Evolutionary conservation across 2,329 filamentous ascomycete species (phyloP), one percentile per base, ranked within the genome.

Genomic region (Zasmidium citrigriseum): DNA sequence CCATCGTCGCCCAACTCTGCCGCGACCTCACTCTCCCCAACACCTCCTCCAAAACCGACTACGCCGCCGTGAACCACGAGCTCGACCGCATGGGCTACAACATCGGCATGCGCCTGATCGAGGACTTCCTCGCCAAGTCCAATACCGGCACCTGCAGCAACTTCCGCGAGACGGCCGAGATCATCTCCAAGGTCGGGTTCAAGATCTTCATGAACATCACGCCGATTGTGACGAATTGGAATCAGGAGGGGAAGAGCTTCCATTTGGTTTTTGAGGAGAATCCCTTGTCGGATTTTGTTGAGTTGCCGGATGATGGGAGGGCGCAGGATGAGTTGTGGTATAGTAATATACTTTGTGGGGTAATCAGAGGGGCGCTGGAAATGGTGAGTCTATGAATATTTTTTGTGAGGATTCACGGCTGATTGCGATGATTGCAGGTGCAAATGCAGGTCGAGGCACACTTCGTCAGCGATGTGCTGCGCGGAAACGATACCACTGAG

Each of bases 81-180:
- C 84, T 99, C 46, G 95, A 99, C 73, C 96, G 93, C 78, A 99
- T 99, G 95, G 95, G 95, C 55, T 97, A 98, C 79, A 98, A 98
- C 71, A 99, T 99, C 64, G 95, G 95, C 24, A 82, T 98, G 71
- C 90, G 95, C 38, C 79, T 99, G 65, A 97, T 99, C 67, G 95
- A 99, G 70, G 95, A 99, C 77, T 99, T 97, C 71, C 86, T 99
- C 18, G 95, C 95, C 69, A 98, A 97, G 76, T 95, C 92, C 4
- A 93, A 91, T 68, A 91, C 90, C 1, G 90, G 91, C 67, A 85
- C 92, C 64, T 99, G 95, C 76, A 83, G 86, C 67, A 98, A 95
- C 78, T 97, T 99, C 72, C 85, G 90, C 59, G 95, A 99, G 75
- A 98, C 95, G 5, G 93, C 95, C 44, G 95, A 99, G 75, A 93